Base-by-base conservation (phyloP, 495 filamentous ascomycete genomes). In the Emericellopsis terricola region DNA sequence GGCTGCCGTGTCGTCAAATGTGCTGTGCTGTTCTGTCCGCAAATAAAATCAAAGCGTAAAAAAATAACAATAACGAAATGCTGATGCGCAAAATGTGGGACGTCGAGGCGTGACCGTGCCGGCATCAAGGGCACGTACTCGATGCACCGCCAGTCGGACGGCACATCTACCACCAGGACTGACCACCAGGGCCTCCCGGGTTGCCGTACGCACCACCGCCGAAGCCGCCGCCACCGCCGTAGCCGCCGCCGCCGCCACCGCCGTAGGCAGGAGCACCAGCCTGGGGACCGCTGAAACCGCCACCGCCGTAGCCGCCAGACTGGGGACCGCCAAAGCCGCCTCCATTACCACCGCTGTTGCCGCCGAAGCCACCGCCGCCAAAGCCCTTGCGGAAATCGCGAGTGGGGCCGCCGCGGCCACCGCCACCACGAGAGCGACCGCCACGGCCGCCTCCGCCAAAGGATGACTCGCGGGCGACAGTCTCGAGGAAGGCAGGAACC, bases 401-500 rank as follows among this genome's bases (percentile, higher is more conserved):
- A 51, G 79, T 89, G 43, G 64, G 61, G 39, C 71, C 60, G 40
- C 68, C 68, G 30, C 71, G 65, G 46, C 79, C 76, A 42, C 78
- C 70, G 38, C 77, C 65, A 16, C 19, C 19, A 23, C 33, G 33
- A 26, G 33, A 35, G 38, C 83, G 67, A 39, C 82, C 68, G 37
- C 84, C 67, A 29, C 78, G 61, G 37, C 81, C 65, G 29, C 81
- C 68, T 33, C 81, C 76, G 43, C 71, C 81, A 45, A 75, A 81
- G 42, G 79, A 76, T 31, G 81, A 78, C 62, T 94, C 89, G 40
- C 89, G 84, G 48, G 89, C 85, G 61, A 94, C 91, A 49, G 76
- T 86, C 68, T 96, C 89, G 18, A 97, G 62, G 72, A 96, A 97
- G 19, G 62, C 53, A 18, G 89, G 89, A 38, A 96, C 75, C 47